These are phyloP conservation scores for Amanita rimosa DNA, from an alignment of 768 basidiomycete genomes.

Conservation along the genomic window DNA sequence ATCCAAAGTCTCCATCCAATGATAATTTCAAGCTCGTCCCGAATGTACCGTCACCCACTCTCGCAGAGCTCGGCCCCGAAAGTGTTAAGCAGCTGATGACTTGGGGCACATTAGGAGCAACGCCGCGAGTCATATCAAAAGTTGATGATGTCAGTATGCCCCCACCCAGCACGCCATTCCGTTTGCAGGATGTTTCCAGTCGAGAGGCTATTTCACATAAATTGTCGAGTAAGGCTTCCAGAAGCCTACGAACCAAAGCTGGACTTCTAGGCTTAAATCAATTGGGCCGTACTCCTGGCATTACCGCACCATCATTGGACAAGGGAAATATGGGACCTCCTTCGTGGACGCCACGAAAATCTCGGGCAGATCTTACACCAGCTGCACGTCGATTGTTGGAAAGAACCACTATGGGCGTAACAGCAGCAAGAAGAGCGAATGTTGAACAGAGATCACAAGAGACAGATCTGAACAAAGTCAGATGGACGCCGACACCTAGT, in stretches of 20 bases:
- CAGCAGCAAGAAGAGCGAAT: slow-evolving; percentile 53
- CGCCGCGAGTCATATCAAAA: slow-evolving; percentile 76
- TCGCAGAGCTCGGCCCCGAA: slow-evolving; percentile 66
- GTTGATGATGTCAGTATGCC: slow-evolving; percentile 40
- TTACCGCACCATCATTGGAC: slow-evolving; percentile 19
- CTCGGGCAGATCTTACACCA: slow-evolving; percentile 71
- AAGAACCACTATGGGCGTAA: slow-evolving; percentile 54
- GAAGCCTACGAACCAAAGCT: slow-evolving; percentile 71
- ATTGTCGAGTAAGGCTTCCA: slow-evolving; percentile 73
- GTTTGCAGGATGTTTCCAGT: slow-evolving; percentile 61
- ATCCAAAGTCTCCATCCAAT: slow-evolving; percentile 46
- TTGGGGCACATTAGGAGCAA: slow-evolving; percentile 89
- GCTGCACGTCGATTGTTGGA: slow-evolving; percentile 72
- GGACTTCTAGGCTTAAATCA: slow-evolving; percentile 35
- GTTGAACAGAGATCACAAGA: slow-evolving; percentile 37
- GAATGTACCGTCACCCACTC: slow-evolving; percentile 78
- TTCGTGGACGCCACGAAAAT: slow-evolving; percentile 64
- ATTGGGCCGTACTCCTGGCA: slow-evolving; percentile 25
- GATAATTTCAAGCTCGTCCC: slow-evolving; percentile 70
- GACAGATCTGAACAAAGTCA: slow-evolving; percentile 49
- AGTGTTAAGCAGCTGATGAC: slow-evolving; percentile 94
- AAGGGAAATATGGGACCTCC: slow-evolving; percentile 72
- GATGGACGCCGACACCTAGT: slow-evolving; percentile 74
- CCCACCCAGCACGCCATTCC: slow-evolving; percentile 58
- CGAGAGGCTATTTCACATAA: slow-evolving; percentile 76